phyloP scores from a whole-genome alignment of 176 grass and related monocot species.

The Zea luxurians region DNA sequence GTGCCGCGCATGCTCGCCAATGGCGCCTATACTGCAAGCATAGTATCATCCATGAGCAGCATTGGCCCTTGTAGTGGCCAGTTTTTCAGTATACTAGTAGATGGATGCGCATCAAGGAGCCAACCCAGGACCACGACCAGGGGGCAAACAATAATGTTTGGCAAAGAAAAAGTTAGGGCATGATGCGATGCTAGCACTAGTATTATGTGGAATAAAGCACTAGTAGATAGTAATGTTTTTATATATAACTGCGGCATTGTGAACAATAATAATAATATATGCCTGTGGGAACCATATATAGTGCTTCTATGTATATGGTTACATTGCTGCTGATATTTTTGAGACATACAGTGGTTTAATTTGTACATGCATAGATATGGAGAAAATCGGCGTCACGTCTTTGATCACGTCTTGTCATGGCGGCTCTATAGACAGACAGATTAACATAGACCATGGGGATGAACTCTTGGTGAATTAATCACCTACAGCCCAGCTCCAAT shows the following conservation, averaged over 20 bases:
- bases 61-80: conserved; percentile 36
- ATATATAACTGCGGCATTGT: conserved; percentile 22
- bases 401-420: background rate
- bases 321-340: conserved; percentile 21
- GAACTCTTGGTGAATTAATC: conserved; percentile 26
- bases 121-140: conserved; percentile 4
- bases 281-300: background rate
- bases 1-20: background rate
- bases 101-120: conserved; percentile 32
- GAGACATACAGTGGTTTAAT: background rate
- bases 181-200: background rate
- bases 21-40: conserved; percentile 21
- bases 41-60: conserved; percentile 24
- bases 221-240: background rate
- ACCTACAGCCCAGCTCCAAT: conserved; percentile 72
- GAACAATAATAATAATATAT: conserved; percentile 7
- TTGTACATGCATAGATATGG: conserved; percentile 19
- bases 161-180: conserved; percentile 20
- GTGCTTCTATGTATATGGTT: background rate
- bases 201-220: conserved; percentile 44
- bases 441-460: background rate
- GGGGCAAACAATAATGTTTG: conserved; percentile 37
- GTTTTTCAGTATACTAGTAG: conserved; percentile 25
- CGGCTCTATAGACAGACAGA: conserved; percentile 40
- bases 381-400: background rate